Conservation (phyloP, 495 filamentous ascomycete species). For the Penicillium diatomitis region DNA sequence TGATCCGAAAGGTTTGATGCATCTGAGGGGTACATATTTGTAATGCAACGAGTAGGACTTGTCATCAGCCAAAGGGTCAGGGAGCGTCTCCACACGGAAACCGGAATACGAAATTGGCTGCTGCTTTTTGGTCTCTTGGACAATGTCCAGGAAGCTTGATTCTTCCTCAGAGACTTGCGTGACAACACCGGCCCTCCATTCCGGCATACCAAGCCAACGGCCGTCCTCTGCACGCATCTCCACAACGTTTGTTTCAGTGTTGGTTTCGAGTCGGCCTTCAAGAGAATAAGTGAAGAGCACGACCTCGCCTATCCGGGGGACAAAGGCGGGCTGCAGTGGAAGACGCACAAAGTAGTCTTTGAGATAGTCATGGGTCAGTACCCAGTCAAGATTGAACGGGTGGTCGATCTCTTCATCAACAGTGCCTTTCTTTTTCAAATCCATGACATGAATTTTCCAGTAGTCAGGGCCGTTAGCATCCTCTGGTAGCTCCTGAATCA, state of each 20-base stretch:
- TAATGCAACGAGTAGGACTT: slow-evolving; percentile 44
- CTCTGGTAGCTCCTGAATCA: background rate
- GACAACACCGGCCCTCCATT: slow-evolving; percentile 50
- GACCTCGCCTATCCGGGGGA: slow-evolving; percentile 48
- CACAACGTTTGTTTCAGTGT: slow-evolving; percentile 17
- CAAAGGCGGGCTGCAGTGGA: slow-evolving; percentile 36
- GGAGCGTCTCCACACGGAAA: slow-evolving; percentile 48
- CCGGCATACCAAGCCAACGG: slow-evolving; percentile 24
- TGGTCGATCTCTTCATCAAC: slow-evolving; percentile 41
- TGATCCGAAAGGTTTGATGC: slow-evolving; percentile 46
- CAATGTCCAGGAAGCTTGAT: slow-evolving; percentile 34
- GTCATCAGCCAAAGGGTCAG: slow-evolving; percentile 38
- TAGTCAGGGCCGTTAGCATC: slow-evolving; percentile 45
- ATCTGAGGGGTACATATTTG: slow-evolving; percentile 45
- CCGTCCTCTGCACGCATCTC: slow-evolving; percentile 23
- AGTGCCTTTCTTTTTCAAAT: slow-evolving; percentile 29
- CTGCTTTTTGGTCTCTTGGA: slow-evolving; percentile 26
- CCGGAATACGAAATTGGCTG: slow-evolving; percentile 41
- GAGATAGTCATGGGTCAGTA: slow-evolving; percentile 32
- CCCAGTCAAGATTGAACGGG: slow-evolving; percentile 44
- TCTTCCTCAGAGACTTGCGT: slow-evolving; percentile 39
- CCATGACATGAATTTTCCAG: slow-evolving; percentile 37
- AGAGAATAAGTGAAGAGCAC: slow-evolving; percentile 44
- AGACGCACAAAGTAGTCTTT: slow-evolving; percentile 26
- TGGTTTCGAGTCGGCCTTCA: slow-evolving; percentile 28